Evolutionary conservation across 345 rosid genomes (phyloP), one percentile per base, ranked within the genome.

Genomic region (Cardamine resedifolia): DNA sequence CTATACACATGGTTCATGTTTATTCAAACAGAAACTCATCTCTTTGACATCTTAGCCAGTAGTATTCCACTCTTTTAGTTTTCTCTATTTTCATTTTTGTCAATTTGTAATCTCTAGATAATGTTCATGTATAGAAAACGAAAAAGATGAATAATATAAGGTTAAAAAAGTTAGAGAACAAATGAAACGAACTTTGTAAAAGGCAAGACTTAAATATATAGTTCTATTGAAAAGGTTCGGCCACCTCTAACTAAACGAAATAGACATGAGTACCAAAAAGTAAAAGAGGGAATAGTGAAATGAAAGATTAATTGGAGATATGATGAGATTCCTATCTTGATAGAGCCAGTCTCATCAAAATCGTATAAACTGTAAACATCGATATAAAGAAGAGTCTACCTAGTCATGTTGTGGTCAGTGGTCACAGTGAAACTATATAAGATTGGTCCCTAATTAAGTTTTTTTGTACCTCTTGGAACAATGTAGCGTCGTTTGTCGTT

Each of bases 361-460:
- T 56, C 55, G 55, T 69, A 57, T 69, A 69, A 51, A n/a, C 48
- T 45, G 15, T 70, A 49, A 36, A 34, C 50, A 70, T 60, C 51
- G 75, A 60, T 7, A 16, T 34, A 70, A 70, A 70, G 59, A 60
- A 59, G 74, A 58, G 66, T 44, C 73, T 68, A 57, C 12, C 11
- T 44, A 23, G 36, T 33, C 49, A 33, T 33, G 38, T 16, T 58
- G 44, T 47, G 20, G 58, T 58, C 58, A 70, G 67, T 49, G 58
- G 66, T 47, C 36, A 70, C 41, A 70, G 67, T 70, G 58, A 58
- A 59, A 26, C 58, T 21, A 70, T 47, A 58, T 9, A 1, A 34
- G 38, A 23, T 34, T 33, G 33, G 18, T 44, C 73, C 55, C 24
- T 31, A 30, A 47, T 16, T n/a, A n/a, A n/a, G n/a, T n/a, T n/a